phyloP scores from a whole-genome alignment of 2,329 filamentous ascomycete species.

The Aureobasidium lini region DNA sequence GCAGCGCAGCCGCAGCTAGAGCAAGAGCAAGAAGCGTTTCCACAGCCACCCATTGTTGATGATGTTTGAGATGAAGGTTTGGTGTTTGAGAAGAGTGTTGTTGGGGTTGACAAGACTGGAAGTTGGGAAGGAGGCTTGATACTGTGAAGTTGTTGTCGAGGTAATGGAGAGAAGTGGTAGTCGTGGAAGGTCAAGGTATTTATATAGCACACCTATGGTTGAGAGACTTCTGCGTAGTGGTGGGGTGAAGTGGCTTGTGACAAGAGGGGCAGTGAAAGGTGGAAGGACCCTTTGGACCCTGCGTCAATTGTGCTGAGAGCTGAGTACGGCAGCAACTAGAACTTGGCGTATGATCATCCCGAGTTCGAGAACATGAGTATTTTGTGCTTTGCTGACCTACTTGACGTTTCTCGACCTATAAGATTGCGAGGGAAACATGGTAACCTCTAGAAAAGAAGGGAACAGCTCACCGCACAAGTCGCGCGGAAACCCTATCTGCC shows the following conservation, averaged over 20 bases:
- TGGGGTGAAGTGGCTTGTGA: background rate
- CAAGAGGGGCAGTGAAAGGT: background rate
- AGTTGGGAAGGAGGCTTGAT: background rate
- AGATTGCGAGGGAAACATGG: background rate
- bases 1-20: conserved; percentile 12
- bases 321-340: background rate
- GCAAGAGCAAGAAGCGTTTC: conserved; percentile 13
- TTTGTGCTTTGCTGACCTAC: background rate
- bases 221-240: conserved; percentile 7
- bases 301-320: conserved; percentile 1
- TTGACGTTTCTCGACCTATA: background rate
- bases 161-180: background rate
- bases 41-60: conserved; percentile 11
- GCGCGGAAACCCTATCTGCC: background rate
- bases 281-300: background rate
- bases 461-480: background rate
- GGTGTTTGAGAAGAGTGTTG: background rate
- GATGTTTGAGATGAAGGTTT: background rate
- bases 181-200: background rate
- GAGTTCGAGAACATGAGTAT: background rate
- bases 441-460: background rate
- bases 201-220: background rate
- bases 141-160: background rate
- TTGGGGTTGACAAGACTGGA: background rate
- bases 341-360: background rate